Conservation (phyloP, 345 rosid genomes). For the Barbarea vulgaris region DNA sequence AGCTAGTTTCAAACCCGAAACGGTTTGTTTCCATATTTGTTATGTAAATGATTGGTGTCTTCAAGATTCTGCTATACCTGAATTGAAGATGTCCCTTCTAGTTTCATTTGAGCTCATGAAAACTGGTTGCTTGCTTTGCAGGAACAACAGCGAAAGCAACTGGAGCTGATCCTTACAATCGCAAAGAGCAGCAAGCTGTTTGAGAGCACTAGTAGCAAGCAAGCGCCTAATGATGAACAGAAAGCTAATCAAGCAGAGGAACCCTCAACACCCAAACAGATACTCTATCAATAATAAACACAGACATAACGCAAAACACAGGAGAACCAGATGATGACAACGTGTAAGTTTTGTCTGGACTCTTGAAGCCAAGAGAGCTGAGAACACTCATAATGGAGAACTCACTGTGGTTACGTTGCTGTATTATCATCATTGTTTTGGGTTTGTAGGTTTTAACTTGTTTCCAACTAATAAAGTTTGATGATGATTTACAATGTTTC, state of each 20-base stretch:
- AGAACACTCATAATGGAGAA: not conserved
- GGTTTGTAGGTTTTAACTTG: conserved; percentile 27
- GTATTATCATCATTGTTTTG: conserved; percentile 31
- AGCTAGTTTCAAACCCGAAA: not conserved
- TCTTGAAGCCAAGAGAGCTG: conserved; percentile 14
- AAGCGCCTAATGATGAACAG: conserved; percentile 35
- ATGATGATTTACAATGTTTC: not conserved
- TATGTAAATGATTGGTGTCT: not conserved
- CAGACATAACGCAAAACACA: conserved; percentile 16
- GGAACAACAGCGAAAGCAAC: conserved; percentile 94
- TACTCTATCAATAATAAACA: conserved; percentile 36
- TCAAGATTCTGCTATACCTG: not conserved
- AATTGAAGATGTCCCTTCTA: not conserved
- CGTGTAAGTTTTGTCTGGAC: not conserved
- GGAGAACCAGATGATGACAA: not conserved
- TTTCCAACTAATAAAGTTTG: not conserved
- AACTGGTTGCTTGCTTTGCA: conserved; percentile 44
- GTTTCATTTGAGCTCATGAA: conserved; percentile 17
- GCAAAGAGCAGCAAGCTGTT: conserved; percentile 64
- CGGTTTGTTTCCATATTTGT: not conserved
- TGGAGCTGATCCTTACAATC: conserved; percentile 79
- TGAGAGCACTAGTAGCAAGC: conserved; percentile 48
- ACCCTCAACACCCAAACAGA: conserved; percentile 29
- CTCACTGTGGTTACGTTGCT: conserved; percentile 11
- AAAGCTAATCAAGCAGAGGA: conserved; percentile 38